Evolutionary conservation across 768 basidiomycete species (phyloP).

Genomic region (Mycena capillaripes): DNA sequence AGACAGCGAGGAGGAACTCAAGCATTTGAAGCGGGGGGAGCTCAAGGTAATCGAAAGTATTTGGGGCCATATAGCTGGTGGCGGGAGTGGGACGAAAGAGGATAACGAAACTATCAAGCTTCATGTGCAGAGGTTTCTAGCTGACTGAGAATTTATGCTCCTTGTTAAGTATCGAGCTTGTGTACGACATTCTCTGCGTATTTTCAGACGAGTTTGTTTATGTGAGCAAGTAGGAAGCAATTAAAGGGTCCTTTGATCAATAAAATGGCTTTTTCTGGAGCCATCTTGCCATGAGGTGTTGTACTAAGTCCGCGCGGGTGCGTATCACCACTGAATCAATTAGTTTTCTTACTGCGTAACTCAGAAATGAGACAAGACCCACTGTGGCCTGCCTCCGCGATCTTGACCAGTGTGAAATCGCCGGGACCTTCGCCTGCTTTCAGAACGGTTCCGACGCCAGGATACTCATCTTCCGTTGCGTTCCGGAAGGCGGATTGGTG

Average conservation of each 20-base stretch:
- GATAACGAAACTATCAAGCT: too few species aligned
- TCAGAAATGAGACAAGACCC: neutral
- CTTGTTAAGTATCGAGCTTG: too few species aligned
- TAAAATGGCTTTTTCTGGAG: conserved; percentile 3
- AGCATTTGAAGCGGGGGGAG: too few species aligned
- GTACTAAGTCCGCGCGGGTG: neutral
- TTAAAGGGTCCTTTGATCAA: neutral
- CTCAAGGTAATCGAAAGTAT: too few species aligned
- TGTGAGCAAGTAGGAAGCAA: too few species aligned
- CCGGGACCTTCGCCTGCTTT: conserved; percentile 4
- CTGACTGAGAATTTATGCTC: too few species aligned
- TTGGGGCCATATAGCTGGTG: too few species aligned
- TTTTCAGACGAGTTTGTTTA: too few species aligned
- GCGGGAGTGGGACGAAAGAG: too few species aligned
- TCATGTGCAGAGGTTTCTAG: too few species aligned
- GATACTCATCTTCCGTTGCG: conserved; percentile 8
- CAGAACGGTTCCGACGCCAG: neutral
- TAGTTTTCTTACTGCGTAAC: neutral
- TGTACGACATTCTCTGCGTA: too few species aligned
- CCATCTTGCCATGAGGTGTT: conserved; percentile 1
- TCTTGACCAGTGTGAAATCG: conserved; percentile 1
- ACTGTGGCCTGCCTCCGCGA: conserved; percentile 3
- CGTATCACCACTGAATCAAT: conserved; percentile 2
- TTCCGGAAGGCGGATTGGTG: neutral
- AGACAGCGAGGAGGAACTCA: too few species aligned